Evolutionary conservation across 441 rosid genomes (phyloP).

Genomic region (Rhodomyrtus psidioides): DNA sequence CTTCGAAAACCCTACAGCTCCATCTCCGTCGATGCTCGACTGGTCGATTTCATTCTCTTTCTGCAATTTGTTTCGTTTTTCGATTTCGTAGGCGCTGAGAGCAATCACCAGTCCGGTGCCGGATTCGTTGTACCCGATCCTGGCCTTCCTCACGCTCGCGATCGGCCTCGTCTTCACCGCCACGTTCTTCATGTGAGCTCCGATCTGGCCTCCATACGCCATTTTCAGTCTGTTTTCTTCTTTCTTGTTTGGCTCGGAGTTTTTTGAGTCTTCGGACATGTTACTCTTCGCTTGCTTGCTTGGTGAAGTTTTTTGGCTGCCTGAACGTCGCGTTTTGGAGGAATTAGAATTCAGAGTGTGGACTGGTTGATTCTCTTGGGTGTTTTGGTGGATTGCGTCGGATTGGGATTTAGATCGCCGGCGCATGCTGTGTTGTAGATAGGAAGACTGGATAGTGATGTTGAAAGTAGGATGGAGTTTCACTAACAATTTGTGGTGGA

Average conservation of each 20-base stretch:
- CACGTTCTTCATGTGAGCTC: background rate
- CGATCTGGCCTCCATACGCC: background rate
- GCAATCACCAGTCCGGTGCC: background rate
- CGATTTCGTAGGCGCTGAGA: background rate
- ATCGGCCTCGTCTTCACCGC: background rate
- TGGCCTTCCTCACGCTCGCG: background rate
- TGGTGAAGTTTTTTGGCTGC: background rate
- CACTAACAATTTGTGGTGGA: background rate
- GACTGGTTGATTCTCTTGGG: background rate
- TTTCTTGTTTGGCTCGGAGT: background rate
- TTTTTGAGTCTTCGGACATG: background rate
- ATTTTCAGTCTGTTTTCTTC: rapidly evolving
- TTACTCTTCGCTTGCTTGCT: background rate
- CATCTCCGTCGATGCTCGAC: background rate
- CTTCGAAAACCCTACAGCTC: background rate
- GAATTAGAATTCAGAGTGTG: background rate
- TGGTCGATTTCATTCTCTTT: background rate
- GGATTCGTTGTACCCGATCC: background rate
- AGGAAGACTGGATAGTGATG: background rate
- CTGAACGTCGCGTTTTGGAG: background rate
- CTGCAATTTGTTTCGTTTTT: rapidly evolving
- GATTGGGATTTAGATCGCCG: background rate
- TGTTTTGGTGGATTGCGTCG: background rate
- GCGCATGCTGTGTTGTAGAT: background rate
- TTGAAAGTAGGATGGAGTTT: background rate